These are phyloP conservation scores for Talaromyces rugulosus DNA, from an alignment of 2,329 filamentous ascomycete species.

Conservation along the genomic window DNA sequence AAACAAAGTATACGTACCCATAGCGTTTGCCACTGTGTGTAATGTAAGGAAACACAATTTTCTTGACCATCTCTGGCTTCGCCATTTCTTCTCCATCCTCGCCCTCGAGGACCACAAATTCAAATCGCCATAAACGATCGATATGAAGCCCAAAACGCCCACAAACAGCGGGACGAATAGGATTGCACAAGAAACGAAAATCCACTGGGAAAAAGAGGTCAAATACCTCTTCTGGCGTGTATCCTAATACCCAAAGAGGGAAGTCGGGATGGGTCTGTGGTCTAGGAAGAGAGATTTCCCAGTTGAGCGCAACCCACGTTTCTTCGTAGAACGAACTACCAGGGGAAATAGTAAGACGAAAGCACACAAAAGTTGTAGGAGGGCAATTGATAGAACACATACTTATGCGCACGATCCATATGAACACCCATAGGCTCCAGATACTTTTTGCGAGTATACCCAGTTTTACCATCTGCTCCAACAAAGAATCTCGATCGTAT, in stretches of 20 bases:
- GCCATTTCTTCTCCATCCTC: conserved; percentile 30
- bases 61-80: conserved; percentile 20
- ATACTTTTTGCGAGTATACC: conserved; percentile 44
- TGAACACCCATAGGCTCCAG: conserved; percentile 41
- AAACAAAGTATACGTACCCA: background rate
- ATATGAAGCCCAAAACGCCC: conserved; percentile 41
- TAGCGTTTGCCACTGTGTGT: conserved; percentile 16
- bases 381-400: background rate
- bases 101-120: conserved; percentile 29
- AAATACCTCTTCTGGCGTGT: conserved; percentile 45
- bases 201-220: conserved; percentile 45
- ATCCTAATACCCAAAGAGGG: conserved; percentile 46
- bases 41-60: conserved; percentile 27
- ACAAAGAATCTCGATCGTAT: conserved; percentile 5
- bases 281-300: conserved; percentile 41
- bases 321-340: conserved; percentile 8
- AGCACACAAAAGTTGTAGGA: background rate
- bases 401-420: conserved; percentile 22
- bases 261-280: conserved; percentile 45
- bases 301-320: conserved; percentile 49
- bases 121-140: conserved; percentile 42
- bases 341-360: background rate
- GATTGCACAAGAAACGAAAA: conserved; percentile 46
- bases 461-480: conserved; percentile 48
- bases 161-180: conserved; percentile 39